phyloP scores from a whole-genome alignment of 306 rosid genomes.

The Gastrolobium villosum region DNA sequence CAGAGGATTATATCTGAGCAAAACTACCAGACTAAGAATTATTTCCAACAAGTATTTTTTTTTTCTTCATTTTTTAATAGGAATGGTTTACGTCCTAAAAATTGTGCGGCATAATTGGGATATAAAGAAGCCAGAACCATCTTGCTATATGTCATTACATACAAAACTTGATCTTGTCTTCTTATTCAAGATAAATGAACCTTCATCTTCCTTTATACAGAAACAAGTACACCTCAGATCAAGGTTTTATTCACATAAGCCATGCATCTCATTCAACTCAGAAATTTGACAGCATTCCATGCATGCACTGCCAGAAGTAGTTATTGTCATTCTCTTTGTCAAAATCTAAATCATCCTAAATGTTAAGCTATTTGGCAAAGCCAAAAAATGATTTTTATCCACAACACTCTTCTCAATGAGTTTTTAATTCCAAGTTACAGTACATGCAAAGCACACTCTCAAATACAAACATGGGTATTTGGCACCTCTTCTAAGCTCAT shows the following conservation, averaged over 20 bases:
- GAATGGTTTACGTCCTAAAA: not conserved
- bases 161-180: not conserved
- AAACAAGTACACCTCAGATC: not conserved
- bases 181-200: not conserved
- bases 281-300: not conserved
- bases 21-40: too few relatives aligned
- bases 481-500: not conserved
- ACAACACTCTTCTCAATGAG: not conserved
- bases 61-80: too few relatives aligned
- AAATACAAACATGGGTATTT: not conserved
- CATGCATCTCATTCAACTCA: not conserved
- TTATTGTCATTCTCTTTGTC: not conserved
- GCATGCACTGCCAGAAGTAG: not conserved
- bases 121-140: too few relatives aligned
- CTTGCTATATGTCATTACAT: not conserved
- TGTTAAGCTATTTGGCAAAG: not conserved
- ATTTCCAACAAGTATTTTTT: too few relatives aligned
- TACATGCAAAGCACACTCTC: not conserved
- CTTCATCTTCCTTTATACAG: conserved; percentile 7
- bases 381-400: not conserved
- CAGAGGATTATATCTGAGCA: too few relatives aligned
- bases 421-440: not conserved
- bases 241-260: not conserved
- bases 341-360: conserved; percentile 13
- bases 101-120: not conserved